Evolutionary conservation across 768 basidiomycete species (phyloP).

Genomic region (Russula abietina): DNA sequence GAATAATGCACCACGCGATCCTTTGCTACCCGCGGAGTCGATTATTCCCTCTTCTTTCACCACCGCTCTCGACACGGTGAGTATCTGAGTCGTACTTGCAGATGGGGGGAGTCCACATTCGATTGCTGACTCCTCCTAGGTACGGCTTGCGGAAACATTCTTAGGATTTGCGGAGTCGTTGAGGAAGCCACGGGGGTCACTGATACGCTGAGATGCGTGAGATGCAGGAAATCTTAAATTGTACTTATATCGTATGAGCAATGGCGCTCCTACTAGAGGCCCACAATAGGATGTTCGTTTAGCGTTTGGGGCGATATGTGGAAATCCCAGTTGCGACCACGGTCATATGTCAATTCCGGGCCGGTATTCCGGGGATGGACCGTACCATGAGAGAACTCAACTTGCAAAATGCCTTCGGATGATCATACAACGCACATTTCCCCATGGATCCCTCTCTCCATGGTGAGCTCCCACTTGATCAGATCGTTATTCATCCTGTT

Average conservation of each 20-base stretch:
- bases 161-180: conserved; percentile 52
- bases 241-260: no score
- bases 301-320: no score
- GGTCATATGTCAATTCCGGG: no score
- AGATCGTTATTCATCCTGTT: background rate
- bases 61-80: conserved; percentile 47
- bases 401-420: no score
- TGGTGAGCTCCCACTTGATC: background rate
- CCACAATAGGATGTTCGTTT: no score
- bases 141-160: conserved; percentile 53
- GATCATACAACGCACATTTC: background rate
- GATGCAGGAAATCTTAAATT: background rate
- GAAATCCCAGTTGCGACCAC: no score
- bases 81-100: conserved; percentile 15
- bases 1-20: conserved; percentile 39
- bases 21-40: conserved; percentile 29
- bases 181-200: conserved; percentile 24
- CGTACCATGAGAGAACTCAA: no score
- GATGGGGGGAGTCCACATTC: no score
- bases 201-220: background rate
- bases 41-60: conserved; percentile 42
- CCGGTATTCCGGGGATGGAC: background rate
- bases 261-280: no score
- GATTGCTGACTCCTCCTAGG: conserved; percentile 25
- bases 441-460: conserved; percentile 22